A percentile compares a stretch with the other conserved stretches of the same genome.
Conservation (phyloP, 768 basidiomycete species). For the Pisolithus orientalis region DNA sequence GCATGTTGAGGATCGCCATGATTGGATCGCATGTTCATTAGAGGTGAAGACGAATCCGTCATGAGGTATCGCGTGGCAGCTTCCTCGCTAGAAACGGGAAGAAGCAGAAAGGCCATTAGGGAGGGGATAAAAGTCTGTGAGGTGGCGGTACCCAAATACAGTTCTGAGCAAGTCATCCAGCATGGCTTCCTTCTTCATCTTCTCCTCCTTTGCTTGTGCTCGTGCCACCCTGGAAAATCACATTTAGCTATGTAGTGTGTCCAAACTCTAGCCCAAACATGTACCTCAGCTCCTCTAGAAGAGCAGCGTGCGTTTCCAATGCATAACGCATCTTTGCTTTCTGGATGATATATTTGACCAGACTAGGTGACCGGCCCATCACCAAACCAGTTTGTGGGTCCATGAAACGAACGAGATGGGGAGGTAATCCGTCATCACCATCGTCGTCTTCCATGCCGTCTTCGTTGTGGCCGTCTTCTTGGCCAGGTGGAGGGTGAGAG, state of each 20-base stretch:
- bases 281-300: constrained; percentile 57
- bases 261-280: background rate
- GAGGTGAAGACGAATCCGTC: constrained; percentile 3
- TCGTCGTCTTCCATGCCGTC: constrained; percentile 24
- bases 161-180: constrained; percentile 47
- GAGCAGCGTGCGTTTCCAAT: constrained; percentile 56
- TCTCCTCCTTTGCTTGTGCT: constrained; percentile 46
- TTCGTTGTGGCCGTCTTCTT: constrained; percentile 13
- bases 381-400: constrained; percentile 59
- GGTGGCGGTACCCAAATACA: constrained; percentile 43
- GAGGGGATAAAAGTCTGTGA: constrained; percentile 1
- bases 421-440: constrained; percentile 46
- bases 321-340: constrained; percentile 73
- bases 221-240: constrained; percentile 33
- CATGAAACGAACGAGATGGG: constrained; percentile 43
- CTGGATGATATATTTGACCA: constrained; percentile 62
- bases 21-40: constrained; percentile 4
- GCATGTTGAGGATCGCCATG: constrained; percentile 6
- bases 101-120: background rate
- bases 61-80: constrained; percentile 13
- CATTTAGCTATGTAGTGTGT: background rate
- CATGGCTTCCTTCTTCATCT: constrained; percentile 54
- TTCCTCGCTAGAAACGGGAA: constrained; percentile 19
- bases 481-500: constrained; percentile 5
- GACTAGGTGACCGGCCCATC: constrained; percentile 58